Base-by-base conservation (phyloP, 2,329 filamentous ascomycete genomes). In the Phoma sp. region DNA sequence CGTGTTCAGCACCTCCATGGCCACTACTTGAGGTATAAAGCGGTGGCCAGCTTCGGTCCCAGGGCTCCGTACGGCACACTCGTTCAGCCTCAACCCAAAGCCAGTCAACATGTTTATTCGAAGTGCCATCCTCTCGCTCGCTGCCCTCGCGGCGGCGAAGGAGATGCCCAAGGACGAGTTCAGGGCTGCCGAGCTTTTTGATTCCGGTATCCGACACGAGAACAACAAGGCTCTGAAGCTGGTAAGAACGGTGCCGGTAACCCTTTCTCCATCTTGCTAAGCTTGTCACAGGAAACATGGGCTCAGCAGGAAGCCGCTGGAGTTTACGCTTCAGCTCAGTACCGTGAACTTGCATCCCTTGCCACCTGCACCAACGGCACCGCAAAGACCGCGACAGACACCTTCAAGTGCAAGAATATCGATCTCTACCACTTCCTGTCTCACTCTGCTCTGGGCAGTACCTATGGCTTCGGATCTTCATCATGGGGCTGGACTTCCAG, bases 401-500 rank as follows among this genome's bases (percentile, higher is more conserved):
- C 71, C 1, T 78, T 77, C 60, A 67, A 59, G 42, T 78, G 75
- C 64, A 69, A 69, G 36, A 74, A 73, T 47, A 76, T 84, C 15
- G 83, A 86, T 59, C 76, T 84, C 2, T 81, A 84, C 63, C 80
- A 83, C 61, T 86, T 86, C 71, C 69, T 82, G 37, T 79, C 77
- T 32, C 84, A 86, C 61, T 76, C 78, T 3, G 78, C 79, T 23
- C 77, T 86, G 1, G 84, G 83, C 5, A 82, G 80, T 58, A 69
- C 62, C 20, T 68, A 61, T 17, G 77, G 76, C 26, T 74, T 77
- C 40, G 78, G 78, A 7, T 78, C 76, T 14, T 77, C 75, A 2
- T 82, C 80, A 0, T 84, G 82, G 82, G 82, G 64, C 57, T 83
- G 82, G 82, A 82, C 80, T 0, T 78, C 81, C 14, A 69, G 73